Conservation (phyloP, 2,329 filamentous ascomycete species). For the Curvularia eragrostidis region DNA sequence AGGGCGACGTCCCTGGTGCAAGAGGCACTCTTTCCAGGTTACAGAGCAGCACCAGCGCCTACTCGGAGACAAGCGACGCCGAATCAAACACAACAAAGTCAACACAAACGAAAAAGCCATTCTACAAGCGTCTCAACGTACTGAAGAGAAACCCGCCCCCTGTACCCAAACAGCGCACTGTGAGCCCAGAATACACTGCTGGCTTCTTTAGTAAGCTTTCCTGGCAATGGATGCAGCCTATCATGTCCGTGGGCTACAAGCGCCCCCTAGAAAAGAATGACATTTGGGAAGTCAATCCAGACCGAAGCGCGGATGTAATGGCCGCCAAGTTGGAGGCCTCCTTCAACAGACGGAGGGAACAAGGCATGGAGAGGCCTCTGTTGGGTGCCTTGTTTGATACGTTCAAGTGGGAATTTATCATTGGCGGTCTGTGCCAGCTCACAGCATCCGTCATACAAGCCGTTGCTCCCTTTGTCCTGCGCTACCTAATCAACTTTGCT, state of each 20-base stretch:
- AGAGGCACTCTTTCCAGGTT: slow-evolving; percentile 35
- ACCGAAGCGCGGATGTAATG: slow-evolving; percentile 74
- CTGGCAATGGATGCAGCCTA: slow-evolving; percentile 88
- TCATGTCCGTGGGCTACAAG: slow-evolving; percentile 87
- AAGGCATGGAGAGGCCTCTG: slow-evolving; percentile 74
- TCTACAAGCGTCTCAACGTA: slow-evolving; percentile 64
- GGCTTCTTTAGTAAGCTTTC: slow-evolving; percentile 75
- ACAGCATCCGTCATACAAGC: slow-evolving; percentile 75
- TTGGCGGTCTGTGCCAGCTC: slow-evolving; percentile 81
- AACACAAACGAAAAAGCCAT: slow-evolving; percentile 55
- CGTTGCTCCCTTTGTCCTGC: slow-evolving; percentile 81
- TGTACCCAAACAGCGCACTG: slow-evolving; percentile 59
- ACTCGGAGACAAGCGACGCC: slow-evolving; percentile 41
- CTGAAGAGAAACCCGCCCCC: slow-evolving; percentile 61
- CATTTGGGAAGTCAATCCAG: slow-evolving; percentile 86
- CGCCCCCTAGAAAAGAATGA: slow-evolving; percentile 83
- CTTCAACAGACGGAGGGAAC: slow-evolving; percentile 70
- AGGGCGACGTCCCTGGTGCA: slow-evolving; percentile 27
- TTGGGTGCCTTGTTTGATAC: slow-evolving; percentile 85
- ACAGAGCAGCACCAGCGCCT: slow-evolving; percentile 37
- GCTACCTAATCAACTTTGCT: slow-evolving; percentile 86
- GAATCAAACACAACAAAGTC: slow-evolving; percentile 38
- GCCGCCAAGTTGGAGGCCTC: slow-evolving; percentile 69
- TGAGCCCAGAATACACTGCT: slow-evolving; percentile 75
- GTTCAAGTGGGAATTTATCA: slow-evolving; percentile 81